Evolutionary conservation across 495 filamentous ascomycete genomes (phyloP).

Genomic region (Neurospora hispaniola): DNA sequence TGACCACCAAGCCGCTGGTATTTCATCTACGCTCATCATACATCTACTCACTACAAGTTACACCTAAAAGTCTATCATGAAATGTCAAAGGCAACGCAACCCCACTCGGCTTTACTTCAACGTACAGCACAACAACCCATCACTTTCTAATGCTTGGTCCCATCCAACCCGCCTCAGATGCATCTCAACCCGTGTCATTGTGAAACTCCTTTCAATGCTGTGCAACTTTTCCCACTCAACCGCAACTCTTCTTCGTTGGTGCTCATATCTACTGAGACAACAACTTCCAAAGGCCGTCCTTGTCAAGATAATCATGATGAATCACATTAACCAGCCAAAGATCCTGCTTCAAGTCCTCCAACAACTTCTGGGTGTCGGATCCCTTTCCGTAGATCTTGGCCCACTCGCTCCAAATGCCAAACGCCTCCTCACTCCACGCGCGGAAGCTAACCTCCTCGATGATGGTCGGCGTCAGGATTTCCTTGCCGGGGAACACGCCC

Average conservation of each 20-base stretch:
- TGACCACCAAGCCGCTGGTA: not conserved
- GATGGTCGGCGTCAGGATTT: constrained; percentile 95
- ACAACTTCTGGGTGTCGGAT: constrained; percentile 52
- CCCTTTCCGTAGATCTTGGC: constrained; percentile 64
- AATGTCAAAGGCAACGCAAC: not conserved
- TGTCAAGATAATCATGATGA: constrained; percentile 67
- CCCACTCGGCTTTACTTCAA: not conserved
- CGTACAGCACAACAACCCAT: not conserved
- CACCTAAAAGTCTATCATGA: not conserved
- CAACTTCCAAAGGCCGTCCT: constrained; percentile 53
- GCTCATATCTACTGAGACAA: constrained; percentile 21
- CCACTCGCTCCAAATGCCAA: constrained; percentile 93
- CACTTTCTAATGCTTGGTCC: not conserved
- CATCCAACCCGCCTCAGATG: not conserved
- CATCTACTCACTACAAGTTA: not conserved
- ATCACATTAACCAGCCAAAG: constrained; percentile 87
- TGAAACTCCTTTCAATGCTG: not conserved
- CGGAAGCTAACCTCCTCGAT: constrained; percentile 93
- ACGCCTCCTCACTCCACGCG: constrained; percentile 94
- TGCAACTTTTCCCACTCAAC: not conserved
- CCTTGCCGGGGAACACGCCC: constrained; percentile 92
- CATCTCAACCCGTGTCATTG: not conserved
- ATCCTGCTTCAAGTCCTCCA: constrained; percentile 55
- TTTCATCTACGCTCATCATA: not conserved
- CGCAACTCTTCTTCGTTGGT: not conserved